Evolutionary conservation across 768 basidiomycete species (phyloP).

Genomic region (Polyporus arcularius): DNA sequence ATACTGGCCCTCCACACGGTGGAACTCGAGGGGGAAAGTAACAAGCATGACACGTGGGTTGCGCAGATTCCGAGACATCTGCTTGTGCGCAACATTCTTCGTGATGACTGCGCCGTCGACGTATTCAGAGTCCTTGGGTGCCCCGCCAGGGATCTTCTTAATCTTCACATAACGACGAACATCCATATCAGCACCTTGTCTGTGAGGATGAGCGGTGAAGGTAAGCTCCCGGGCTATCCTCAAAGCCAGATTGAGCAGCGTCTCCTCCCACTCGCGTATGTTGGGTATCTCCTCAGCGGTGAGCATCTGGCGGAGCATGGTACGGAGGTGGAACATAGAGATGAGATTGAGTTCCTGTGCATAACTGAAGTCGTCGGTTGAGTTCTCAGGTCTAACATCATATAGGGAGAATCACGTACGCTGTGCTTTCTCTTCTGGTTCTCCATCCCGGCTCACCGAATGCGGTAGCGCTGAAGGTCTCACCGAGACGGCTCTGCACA

Average conservation of each 20-base stretch:
- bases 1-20: constrained; percentile 90
- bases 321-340: constrained; percentile 87
- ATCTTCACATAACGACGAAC: constrained; percentile 95
- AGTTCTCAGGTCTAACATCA: background rate
- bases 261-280: constrained; percentile 85
- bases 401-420: constrained; percentile 48
- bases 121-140: constrained; percentile 92
- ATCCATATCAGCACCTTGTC: constrained; percentile 92
- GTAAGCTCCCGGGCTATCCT: constrained; percentile 85
- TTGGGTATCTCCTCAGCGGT: constrained; percentile 81
- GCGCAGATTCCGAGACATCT: constrained; percentile 79
- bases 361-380: constrained; percentile 48
- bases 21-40: constrained; percentile 93
- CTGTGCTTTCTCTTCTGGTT: constrained; percentile 84
- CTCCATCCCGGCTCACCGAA: constrained; percentile 78
- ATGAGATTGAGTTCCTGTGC: constrained; percentile 81
- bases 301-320: constrained; percentile 91
- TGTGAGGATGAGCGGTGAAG: constrained; percentile 67
- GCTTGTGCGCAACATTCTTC: constrained; percentile 96
- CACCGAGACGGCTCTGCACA: constrained; percentile 71
- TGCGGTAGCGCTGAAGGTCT: constrained; percentile 39
- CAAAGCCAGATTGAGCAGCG: constrained; percentile 77
- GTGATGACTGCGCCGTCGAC: constrained; percentile 97
- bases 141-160: constrained; percentile 96
- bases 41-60: constrained; percentile 96